Evolutionary conservation across 2,329 filamentous ascomycete genomes (phyloP).

Genomic region (Arthrobotrys entomopaga): DNA sequence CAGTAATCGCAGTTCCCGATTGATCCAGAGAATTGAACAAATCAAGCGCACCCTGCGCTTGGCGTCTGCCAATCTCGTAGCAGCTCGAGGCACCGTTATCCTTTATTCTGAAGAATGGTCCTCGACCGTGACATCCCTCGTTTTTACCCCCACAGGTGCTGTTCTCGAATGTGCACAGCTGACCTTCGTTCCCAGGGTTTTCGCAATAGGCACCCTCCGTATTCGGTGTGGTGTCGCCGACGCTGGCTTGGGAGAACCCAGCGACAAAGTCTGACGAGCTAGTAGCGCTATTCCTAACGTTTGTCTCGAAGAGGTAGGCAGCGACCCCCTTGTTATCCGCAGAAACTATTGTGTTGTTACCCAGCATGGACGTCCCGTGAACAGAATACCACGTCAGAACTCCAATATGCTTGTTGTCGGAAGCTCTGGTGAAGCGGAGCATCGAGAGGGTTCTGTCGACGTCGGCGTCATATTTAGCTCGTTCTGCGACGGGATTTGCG

Average conservation of each 20-base stretch:
- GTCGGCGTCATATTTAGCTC: constrained; percentile 71
- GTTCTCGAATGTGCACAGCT: constrained; percentile 78
- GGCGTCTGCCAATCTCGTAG: constrained; percentile 79
- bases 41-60: constrained; percentile 71
- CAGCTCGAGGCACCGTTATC: constrained; percentile 73
- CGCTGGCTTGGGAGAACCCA: constrained; percentile 90
- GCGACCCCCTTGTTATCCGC: constrained; percentile 98
- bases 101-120: constrained; percentile 73
- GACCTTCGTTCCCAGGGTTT: constrained; percentile 70
- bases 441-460: constrained; percentile 72
- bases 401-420: constrained; percentile 77
- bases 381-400: constrained; percentile 90
- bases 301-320: constrained; percentile 82
- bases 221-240: constrained; percentile 91
- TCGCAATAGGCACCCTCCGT: constrained; percentile 89
- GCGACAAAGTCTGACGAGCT: constrained; percentile 77
- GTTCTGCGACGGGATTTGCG: constrained; percentile 81
- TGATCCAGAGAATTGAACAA: constrained; percentile 62
- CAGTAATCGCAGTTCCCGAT: constrained; percentile 56
- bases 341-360: constrained; percentile 89
- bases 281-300: constrained; percentile 68
- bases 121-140: constrained; percentile 77
- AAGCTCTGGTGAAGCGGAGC: constrained; percentile 78
- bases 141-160: constrained; percentile 82
- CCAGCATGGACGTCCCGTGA: constrained; percentile 88